Evolutionary conservation across 352 stramenopile genomes (phyloP).

Genomic region (Pythium dissimile): DNA sequence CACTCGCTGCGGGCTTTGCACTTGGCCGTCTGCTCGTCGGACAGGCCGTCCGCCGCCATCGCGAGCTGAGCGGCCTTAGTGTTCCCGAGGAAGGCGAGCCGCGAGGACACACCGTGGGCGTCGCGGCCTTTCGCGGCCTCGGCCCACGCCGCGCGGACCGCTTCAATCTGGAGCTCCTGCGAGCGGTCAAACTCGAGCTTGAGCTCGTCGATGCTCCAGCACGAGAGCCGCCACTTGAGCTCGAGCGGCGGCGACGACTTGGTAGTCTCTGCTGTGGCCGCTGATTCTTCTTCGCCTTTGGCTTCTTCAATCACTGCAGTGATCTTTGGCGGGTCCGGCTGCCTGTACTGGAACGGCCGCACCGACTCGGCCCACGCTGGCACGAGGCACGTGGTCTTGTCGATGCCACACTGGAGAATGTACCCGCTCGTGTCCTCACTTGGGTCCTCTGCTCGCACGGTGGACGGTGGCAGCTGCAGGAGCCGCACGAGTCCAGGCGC

Average conservation of each 20-base stretch:
- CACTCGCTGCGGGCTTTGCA: constrained; percentile 40
- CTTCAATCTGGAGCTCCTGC: constrained; percentile 49
- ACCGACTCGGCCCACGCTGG: constrained; percentile 43
- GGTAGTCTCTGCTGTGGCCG: not conserved
- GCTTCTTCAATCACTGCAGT: constrained; percentile 11
- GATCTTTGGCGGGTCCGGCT: constrained; percentile 1
- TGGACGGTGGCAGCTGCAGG: constrained; percentile 49
- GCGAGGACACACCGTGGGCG: constrained; percentile 48
- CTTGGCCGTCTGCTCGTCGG: constrained; percentile 43
- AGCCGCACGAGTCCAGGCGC: constrained; percentile 33
- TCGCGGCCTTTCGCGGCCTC: constrained; percentile 53
- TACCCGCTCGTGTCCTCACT: constrained; percentile 30
- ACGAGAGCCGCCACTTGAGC: constrained; percentile 46
- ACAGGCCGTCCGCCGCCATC: constrained; percentile 39
- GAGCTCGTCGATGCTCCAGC: constrained; percentile 59
- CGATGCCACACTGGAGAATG: constrained; percentile 67
- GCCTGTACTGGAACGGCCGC: constrained; percentile 32
- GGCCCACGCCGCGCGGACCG: constrained; percentile 44
- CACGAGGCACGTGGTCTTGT: constrained; percentile 45
- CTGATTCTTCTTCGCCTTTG: not conserved
- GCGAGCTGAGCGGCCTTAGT: constrained; percentile 31
- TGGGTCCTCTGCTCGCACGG: constrained; percentile 12
- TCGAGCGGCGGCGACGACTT: too few species aligned
- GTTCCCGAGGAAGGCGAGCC: constrained; percentile 47
- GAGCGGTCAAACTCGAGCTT: constrained; percentile 56